Evolutionary conservation across 768 basidiomycete genomes (phyloP).

Genomic region (Suillus fuscotomentosus): DNA sequence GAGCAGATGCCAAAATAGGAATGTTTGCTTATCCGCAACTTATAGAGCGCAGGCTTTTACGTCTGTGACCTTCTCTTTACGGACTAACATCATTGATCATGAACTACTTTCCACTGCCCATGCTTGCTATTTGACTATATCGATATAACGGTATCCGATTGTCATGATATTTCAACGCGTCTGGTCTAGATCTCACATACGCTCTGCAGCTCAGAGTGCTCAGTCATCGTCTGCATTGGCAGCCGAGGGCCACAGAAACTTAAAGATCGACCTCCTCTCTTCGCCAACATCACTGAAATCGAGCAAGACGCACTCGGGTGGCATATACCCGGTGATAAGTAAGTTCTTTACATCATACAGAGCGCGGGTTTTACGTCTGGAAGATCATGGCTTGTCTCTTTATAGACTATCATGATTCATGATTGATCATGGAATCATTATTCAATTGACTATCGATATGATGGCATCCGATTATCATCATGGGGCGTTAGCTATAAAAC

Average conservation of each 20-base stretch:
- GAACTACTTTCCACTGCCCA: background rate
- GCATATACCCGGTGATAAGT: constrained; percentile 7
- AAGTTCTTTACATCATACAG: constrained; percentile 1
- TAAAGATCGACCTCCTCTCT: no score
- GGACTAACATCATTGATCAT: background rate
- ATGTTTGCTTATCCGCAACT: background rate
- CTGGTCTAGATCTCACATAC: background rate
- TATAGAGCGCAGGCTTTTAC: background rate
- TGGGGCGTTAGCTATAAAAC: background rate
- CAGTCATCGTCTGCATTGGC: background rate
- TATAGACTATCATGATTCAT: background rate
- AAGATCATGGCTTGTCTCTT: background rate
- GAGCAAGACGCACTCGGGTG: constrained; percentile 12
- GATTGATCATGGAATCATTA: background rate
- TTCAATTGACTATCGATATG: background rate
- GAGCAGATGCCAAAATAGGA: background rate
- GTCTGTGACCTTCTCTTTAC: background rate
- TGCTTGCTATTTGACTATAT: background rate
- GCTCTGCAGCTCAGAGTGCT: background rate
- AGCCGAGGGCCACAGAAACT: background rate
- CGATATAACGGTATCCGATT: background rate
- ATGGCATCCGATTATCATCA: background rate
- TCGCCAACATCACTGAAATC: background rate
- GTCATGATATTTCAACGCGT: background rate
- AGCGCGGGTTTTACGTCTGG: background rate